Percentiles rank a stretch among this genome's conserved stretches.
Conservation (phyloP, 495 filamentous ascomycete species). For the Penicillium lividum region DNA sequence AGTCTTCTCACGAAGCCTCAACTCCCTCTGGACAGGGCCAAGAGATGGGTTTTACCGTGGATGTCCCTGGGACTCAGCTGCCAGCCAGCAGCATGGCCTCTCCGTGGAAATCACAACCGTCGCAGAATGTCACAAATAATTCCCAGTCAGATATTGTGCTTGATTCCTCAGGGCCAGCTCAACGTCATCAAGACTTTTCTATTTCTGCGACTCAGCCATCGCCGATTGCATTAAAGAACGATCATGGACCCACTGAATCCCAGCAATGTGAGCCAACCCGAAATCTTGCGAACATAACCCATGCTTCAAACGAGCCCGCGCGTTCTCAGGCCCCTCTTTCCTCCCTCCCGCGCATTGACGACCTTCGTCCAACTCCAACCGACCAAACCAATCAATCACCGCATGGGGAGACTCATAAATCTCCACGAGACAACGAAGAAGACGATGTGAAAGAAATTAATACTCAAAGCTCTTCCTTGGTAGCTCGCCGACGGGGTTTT, state of each 20-base stretch:
- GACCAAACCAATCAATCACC: background rate
- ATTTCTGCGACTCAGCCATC: slow-evolving; percentile 16
- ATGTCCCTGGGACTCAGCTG: slow-evolving; percentile 28
- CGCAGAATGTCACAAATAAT: background rate
- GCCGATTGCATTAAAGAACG: slow-evolving; percentile 21
- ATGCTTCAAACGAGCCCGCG: background rate
- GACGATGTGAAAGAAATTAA: background rate
- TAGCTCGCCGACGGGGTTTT: slow-evolving; percentile 30
- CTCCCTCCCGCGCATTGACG: background rate
- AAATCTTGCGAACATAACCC: too few relatives aligned
- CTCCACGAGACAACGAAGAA: background rate
- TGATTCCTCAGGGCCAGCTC: slow-evolving; percentile 30
- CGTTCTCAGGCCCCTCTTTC: background rate
- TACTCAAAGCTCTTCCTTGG: slow-evolving; percentile 18
- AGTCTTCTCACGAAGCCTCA: slow-evolving; percentile 21
- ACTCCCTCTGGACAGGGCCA: slow-evolving; percentile 11
- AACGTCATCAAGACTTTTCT: slow-evolving; percentile 19
- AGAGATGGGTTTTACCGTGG: slow-evolving; percentile 12
- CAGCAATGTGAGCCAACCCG: background rate
- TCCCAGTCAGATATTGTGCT: slow-evolving; percentile 18
- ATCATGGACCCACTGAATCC: background rate
- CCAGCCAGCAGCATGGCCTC: slow-evolving; percentile 21
- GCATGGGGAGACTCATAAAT: background rate
- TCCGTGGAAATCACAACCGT: slow-evolving; percentile 20
- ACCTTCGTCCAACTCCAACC: background rate